Percentiles rank a stretch among this genome's conserved stretches.
phyloP scores from a whole-genome alignment of 495 filamentous ascomycete species.

The Trichocladium uniseriatum region DNA sequence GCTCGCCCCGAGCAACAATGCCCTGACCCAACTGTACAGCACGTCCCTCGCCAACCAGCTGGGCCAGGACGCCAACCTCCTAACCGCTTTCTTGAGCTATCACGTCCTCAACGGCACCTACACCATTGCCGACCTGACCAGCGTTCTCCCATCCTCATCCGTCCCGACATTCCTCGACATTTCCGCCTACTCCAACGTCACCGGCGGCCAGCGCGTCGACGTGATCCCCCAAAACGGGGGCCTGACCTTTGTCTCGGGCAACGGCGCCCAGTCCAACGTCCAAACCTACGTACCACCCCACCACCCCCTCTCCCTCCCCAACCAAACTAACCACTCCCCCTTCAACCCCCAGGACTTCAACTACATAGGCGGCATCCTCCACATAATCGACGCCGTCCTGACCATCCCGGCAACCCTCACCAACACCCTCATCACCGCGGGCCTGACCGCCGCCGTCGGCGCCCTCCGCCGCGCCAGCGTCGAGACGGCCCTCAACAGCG shows the following conservation, averaged over 20 bases:
- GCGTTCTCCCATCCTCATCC: conserved; percentile 6
- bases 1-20: conserved; percentile 54
- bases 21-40: conserved; percentile 36
- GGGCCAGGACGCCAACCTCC: conserved; percentile 26
- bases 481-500: conserved; percentile 30
- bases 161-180: conserved; percentile 47
- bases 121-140: conserved; percentile 32
- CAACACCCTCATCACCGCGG: conserved; percentile 37
- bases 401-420: conserved; percentile 45
- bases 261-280: conserved; percentile 28
- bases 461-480: conserved; percentile 43
- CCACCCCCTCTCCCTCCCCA: conserved; percentile 9
- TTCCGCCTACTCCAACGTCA: conserved; percentile 37
- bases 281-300: conserved; percentile 21
- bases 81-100: conserved; percentile 49
- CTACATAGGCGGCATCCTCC: conserved; percentile 56
- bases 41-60: conserved; percentile 19
- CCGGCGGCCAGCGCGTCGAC: conserved; percentile 34
- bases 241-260: conserved; percentile 33
- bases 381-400: conserved; percentile 54
- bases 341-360: conserved; percentile 37
- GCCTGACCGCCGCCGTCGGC: conserved; percentile 50
- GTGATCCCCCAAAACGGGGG: conserved; percentile 23
- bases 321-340: not conserved
- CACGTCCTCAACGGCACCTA: conserved; percentile 55